These are phyloP conservation scores for Priceomyces haplophilus DNA, from an alignment of 805 yeast genomes.

Conservation along the genomic window DNA sequence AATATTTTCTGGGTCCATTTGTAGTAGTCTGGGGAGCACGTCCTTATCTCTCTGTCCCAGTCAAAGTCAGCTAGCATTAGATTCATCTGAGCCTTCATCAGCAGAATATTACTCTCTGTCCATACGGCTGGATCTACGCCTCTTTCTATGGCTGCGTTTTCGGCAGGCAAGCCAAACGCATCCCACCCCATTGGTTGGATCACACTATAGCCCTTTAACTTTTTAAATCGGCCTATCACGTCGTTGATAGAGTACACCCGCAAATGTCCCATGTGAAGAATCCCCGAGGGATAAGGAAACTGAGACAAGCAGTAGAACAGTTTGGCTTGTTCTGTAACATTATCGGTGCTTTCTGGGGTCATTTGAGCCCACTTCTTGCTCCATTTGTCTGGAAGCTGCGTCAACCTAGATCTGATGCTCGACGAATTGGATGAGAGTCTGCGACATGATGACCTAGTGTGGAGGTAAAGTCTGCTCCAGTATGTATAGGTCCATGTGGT, in stretches of 20 bases:
- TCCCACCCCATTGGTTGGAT: conserved; percentile 99
- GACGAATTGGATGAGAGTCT: conserved; percentile 2
- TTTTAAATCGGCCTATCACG: conserved; percentile 70
- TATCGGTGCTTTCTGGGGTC: conserved; percentile 27
- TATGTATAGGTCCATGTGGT: no score
- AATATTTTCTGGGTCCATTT: conserved; percentile 91
- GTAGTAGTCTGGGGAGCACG: conserved; percentile 85
- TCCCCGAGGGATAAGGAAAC: conserved; percentile 98
- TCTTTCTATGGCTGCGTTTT: conserved; percentile 93
- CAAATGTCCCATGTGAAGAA: conserved; percentile 88
- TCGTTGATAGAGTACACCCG: conserved; percentile 92
- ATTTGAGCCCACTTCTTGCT: conserved; percentile 41
- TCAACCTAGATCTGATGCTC: conserved; percentile 7
- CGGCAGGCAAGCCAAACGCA: conserved; percentile 97
- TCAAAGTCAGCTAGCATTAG: conserved; percentile 83
- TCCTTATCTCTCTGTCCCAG: conserved; percentile 87
- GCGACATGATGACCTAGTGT: no score
- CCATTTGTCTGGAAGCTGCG: conserved; percentile 54
- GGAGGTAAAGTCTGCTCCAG: background rate
- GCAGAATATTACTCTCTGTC: conserved; percentile 77
- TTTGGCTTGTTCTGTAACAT: conserved; percentile 7
- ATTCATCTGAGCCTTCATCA: conserved; percentile 82
- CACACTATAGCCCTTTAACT: conserved; percentile 73
- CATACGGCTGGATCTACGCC: conserved; percentile 74
- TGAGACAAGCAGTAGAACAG: conserved; percentile 68